These are phyloP conservation scores for Evernia prunastri DNA, from an alignment of 495 filamentous ascomycete genomes.

Conservation along the genomic window DNA sequence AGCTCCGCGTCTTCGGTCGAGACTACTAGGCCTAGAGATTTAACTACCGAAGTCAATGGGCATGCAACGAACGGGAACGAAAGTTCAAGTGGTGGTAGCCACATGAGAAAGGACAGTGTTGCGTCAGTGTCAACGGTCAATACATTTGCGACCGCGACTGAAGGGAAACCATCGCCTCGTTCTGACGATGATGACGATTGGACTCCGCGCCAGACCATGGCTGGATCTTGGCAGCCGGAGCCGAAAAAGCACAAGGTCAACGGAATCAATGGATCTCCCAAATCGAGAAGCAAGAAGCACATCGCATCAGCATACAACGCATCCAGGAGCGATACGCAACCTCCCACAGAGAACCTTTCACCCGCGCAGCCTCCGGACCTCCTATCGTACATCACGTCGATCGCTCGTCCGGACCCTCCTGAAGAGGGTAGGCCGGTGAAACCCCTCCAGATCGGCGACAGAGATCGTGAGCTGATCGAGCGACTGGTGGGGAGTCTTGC, in stretches of 20 bases:
- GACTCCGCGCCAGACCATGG: conserved; percentile 28
- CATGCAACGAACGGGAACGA: conserved; percentile 6
- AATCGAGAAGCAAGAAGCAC: conserved; percentile 11
- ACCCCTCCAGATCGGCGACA: conserved; percentile 51
- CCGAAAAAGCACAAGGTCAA: conserved; percentile 18
- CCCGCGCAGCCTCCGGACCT: conserved; percentile 39
- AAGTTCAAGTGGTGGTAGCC: conserved; percentile 21
- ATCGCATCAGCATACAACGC: conserved; percentile 16
- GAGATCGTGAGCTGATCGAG: conserved; percentile 72
- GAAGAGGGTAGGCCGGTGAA: conserved; percentile 21
- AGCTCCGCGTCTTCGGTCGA: conserved; percentile 67
- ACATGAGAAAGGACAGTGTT: conserved; percentile 53
- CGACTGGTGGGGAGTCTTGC: conserved; percentile 67
- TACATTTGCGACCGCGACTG: conserved; percentile 77
- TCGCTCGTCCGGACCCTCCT: conserved; percentile 20
- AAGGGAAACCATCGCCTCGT: conserved; percentile 43
- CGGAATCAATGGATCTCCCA: conserved; percentile 5
- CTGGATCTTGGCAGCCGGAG: conserved; percentile 31
- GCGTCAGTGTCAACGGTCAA: conserved; percentile 69
- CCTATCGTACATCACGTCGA: conserved; percentile 35
- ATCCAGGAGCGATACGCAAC: conserved; percentile 24
- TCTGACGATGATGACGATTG: conserved; percentile 35
- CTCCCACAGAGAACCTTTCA: conserved; percentile 26
- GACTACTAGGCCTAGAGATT: conserved; percentile 54
- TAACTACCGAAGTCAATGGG: not conserved